phyloP scores from a whole-genome alignment of 495 filamentous ascomycete genomes.

The Penicillium macrosclerotiorum region DNA sequence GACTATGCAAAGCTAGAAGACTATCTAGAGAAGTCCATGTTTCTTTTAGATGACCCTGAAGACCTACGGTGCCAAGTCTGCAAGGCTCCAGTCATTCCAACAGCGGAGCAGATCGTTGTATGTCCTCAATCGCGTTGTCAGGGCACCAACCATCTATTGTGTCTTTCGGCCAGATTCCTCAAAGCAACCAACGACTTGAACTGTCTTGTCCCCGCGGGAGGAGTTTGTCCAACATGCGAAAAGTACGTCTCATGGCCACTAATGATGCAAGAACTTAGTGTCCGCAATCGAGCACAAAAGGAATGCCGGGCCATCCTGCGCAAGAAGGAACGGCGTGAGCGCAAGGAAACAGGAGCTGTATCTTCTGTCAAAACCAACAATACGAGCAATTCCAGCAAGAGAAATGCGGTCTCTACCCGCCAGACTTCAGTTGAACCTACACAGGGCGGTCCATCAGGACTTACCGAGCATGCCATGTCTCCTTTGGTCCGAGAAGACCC shows the following conservation, averaged over 20 bases:
- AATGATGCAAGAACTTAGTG: constrained; percentile 76
- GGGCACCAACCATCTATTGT: constrained; percentile 69
- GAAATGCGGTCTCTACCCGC: neutral
- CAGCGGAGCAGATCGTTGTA: constrained; percentile 57
- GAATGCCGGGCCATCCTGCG: constrained; percentile 64
- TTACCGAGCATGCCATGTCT: constrained; percentile 8
- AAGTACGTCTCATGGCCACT: constrained; percentile 65
- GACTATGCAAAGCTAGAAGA: constrained; percentile 63
- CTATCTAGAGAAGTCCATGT: constrained; percentile 69
- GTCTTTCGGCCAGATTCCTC: constrained; percentile 69
- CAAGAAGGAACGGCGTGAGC: constrained; percentile 36
- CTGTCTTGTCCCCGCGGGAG: constrained; percentile 63
- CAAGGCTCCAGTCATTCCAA: constrained; percentile 40
- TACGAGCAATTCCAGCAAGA: too few relatives aligned
- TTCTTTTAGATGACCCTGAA: constrained; percentile 58
- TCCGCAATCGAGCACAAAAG: constrained; percentile 65
- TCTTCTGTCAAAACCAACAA: too few relatives aligned
- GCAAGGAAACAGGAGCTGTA: constrained; percentile 12
- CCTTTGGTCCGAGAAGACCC: constrained; percentile 29
- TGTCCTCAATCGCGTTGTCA: constrained; percentile 68
- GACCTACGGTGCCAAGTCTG: constrained; percentile 66
- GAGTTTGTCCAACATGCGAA: constrained; percentile 71
- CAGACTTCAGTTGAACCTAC: constrained; percentile 8
- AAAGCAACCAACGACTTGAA: constrained; percentile 35
- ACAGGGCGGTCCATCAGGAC: neutral